A percentile compares a stretch with the other conserved stretches of the same genome.
Conservation (phyloP, 257 asterid species). For the Penstemon eatonii region DNA sequence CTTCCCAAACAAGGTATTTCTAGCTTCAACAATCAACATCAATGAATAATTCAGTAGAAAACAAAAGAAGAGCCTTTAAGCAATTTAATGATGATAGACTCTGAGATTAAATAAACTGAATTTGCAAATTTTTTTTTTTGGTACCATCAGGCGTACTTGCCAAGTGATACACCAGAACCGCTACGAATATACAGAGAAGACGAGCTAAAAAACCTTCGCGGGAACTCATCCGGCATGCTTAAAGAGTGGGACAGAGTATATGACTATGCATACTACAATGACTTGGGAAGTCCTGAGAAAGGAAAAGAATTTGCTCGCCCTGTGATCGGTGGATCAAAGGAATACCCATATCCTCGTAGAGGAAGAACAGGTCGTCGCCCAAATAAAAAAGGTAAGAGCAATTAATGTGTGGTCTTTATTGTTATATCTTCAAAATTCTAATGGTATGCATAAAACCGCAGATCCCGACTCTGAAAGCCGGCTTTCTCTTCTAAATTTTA, state of each 20-base stretch:
- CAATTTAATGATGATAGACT: not conserved
- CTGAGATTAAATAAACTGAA: not conserved
- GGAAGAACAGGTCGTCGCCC: constrained; percentile 82
- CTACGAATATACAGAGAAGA: constrained; percentile 61
- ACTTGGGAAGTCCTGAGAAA: constrained; percentile 72
- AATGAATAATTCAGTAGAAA: not conserved
- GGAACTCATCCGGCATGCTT: constrained; percentile 55
- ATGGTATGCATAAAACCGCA: constrained; percentile 31
- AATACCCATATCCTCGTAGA: constrained; percentile 86
- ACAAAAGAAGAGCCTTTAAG: not conserved
- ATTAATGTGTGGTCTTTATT: too few relatives aligned
- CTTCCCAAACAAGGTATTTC: constrained; percentile 69
- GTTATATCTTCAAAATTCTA: too few relatives aligned
- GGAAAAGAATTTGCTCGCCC: constrained; percentile 64
- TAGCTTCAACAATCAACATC: not conserved
- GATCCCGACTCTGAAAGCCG: constrained; percentile 72
- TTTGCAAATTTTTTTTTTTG: not conserved
- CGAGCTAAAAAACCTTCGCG: constrained; percentile 73
- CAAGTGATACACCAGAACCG: constrained; percentile 63
- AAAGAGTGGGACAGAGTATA: constrained; percentile 93
- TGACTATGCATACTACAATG: constrained; percentile 85
- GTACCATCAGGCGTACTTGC: constrained; percentile 60
- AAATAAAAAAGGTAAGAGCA: constrained; percentile 52
- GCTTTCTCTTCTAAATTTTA: constrained; percentile 52
- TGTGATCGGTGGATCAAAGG: constrained; percentile 67